Percentiles rank a stretch among this genome's conserved stretches.
Conservation (phyloP, 176 grass and related monocot genomes). For the Paspalum vaginatum region DNA sequence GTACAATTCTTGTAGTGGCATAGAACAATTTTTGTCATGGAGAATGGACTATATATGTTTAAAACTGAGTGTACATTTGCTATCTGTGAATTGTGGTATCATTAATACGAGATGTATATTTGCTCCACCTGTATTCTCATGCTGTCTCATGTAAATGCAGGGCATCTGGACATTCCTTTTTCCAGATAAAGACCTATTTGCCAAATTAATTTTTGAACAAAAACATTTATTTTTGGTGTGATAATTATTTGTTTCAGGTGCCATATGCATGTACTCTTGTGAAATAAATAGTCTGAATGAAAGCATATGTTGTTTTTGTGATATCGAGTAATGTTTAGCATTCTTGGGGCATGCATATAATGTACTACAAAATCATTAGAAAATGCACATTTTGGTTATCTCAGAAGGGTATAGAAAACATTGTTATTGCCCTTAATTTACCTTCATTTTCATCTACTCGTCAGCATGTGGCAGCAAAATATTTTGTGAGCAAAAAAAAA, state of each 20-base stretch:
- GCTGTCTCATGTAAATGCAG: neutral
- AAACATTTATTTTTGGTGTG: neutral
- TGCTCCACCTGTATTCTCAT: neutral
- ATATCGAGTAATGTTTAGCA: neutral
- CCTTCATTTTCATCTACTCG: neutral
- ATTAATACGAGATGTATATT: neutral
- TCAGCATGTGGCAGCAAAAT: neutral
- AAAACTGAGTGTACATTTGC: neutral
- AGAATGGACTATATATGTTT: slow-evolving; percentile 3
- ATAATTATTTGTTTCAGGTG: neutral
- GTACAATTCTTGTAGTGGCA: neutral
- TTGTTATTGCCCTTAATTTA: neutral
- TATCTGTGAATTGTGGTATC: neutral
- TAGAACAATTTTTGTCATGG: neutral
- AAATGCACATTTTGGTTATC: neutral
- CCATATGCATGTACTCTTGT: neutral
- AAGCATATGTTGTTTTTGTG: neutral
- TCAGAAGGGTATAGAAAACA: neutral
- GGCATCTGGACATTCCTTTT: neutral
- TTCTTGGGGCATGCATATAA: neutral
- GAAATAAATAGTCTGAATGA: slow-evolving; percentile 5
- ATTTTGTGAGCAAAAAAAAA: neutral
- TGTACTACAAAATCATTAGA: neutral
- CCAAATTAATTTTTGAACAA: neutral
- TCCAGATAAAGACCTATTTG: neutral